Base-by-base conservation (phyloP, 805 yeast genomes). In the Groenewaldozyma salmanticensis region DNA sequence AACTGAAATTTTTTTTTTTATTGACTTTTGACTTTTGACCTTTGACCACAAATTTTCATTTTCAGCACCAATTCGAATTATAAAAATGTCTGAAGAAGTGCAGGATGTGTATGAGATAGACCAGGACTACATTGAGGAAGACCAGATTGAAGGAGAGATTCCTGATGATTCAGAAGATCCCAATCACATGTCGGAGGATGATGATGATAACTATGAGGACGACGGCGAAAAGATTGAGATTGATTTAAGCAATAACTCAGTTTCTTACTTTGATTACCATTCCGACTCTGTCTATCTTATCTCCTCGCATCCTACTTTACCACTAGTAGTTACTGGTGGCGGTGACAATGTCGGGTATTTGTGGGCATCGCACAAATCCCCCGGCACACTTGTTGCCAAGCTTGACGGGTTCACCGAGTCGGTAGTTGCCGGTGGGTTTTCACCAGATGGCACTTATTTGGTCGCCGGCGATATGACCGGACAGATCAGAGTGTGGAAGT, bases 401-500 rank as follows among this genome's bases (percentile, higher is more conserved):
- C 65, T 92, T 44, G 66, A 67, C 39, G 94, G 90, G 17, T 94
- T 85, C 62, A 79, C 79, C 32, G 99, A 92, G 60, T 81, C 94
- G 24, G 92, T 92, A 2, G 74, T 86, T 39, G 69, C 85, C 5
- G 88, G 92, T 39, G 86, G 79, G 0, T 92, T 92, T 62, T 78
- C 95, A 1, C 62, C 68, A 29, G 92, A 85, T 54, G 99, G 97
- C 20, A 70, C 75, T 35, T 87, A 68, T 54, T 67, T 84, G 33
- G 71, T 92, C 9, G 81, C 96, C 4, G 97, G 90, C 31, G 99
- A 94, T 62, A 92, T 92, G 99, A 78, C 78, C 41, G 97, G 98
- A 40, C 77, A 77, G 52, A 69, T 90, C 22, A 70, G 83, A 51
- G 75, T 87, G 13, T 83, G 79, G 66, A 74, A 77, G 56, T 66